Base-by-base conservation (phyloP, 306 rosid species). In the Arachis stenosperma region DNA sequence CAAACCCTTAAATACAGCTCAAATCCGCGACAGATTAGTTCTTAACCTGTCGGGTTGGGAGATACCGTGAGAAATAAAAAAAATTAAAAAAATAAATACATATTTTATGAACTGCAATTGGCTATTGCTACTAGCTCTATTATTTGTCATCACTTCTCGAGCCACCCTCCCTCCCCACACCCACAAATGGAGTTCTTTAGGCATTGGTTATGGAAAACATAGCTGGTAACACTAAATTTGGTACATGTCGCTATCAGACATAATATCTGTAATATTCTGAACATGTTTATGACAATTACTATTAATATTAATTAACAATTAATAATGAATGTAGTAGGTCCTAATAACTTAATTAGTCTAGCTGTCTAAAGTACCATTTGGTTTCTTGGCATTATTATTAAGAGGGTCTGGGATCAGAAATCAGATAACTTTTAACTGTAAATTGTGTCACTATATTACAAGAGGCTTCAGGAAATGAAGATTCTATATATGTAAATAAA, bases 61-160 rank as follows among this genome's bases (percentile, higher is more conserved):
- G 0, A 17, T 17, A 17, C 17, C 17, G 17, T 17, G 17, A 17
- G 17, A 17, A 17, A 17, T 0, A 0, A 17, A 17, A 17, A 17
- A 17, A 17, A 17, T 33, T 2, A 33, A 3, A 2, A 3, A 33
- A 3, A 33, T 2, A 3, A 33, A 33, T 33, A 33, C 2, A 2
- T 33, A 2, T 33, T 2, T 33, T 33, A 0, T 33, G 37, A 33
- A 4, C 37, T 33, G 4, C 37, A 33, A 33, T 33, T 33, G 46
- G 77, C 55, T 10, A 66, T 51, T 53, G 40, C 6, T 66, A 27
- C 14, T 48, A 29, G 60, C 66, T 61, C 66, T 61, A 53, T 77
- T 59, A 13, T 72, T 69, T 69, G 62, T 74, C 73, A 74, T 51
- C 73, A 17, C 14, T n/a, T 84, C 81, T 81, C 81, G 67, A 84